These are phyloP conservation scores for Zygotorulaspora mrakii DNA, from an alignment of 1,139 yeast species.

Conservation along the genomic window DNA sequence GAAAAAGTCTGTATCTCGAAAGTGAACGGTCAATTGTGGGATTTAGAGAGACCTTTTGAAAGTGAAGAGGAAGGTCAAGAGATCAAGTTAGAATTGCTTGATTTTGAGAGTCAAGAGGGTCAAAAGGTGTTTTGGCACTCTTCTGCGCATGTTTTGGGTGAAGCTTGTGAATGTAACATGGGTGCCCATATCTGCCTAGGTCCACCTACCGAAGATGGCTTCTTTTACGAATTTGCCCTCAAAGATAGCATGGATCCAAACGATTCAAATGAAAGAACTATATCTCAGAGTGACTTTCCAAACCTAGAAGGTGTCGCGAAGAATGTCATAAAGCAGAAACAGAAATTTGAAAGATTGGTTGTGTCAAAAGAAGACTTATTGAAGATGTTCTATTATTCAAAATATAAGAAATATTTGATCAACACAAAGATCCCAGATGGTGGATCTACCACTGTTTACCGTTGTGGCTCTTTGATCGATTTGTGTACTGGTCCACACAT, in stretches of 20 bases:
- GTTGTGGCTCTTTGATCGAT: constrained; percentile 97
- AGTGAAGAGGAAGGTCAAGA: constrained; percentile 39
- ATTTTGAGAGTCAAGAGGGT: constrained; percentile 85
- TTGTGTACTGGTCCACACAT: constrained; percentile 98
- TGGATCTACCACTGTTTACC: constrained; percentile 91
- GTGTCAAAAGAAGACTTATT: constrained; percentile 88
- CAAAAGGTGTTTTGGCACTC: constrained; percentile 98
- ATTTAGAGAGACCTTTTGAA: constrained; percentile 91
- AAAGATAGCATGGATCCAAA: constrained; percentile 42
- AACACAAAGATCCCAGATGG: constrained; percentile 92
- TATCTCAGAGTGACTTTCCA: constrained; percentile 78
- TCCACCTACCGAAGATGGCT: constrained; percentile 98
- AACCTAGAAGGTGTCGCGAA: constrained; percentile 84
- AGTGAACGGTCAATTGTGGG: constrained; percentile 91
- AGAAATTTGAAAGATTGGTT: constrained; percentile 89
- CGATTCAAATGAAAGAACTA: constrained; percentile 66
- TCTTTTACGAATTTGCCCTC: constrained; percentile 94
- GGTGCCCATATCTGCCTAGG: constrained; percentile 93
- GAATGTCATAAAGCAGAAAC: constrained; percentile 92
- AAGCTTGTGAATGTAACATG: constrained; percentile 93
- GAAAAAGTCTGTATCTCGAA: constrained; percentile 90
- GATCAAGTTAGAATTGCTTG: constrained; percentile 62
- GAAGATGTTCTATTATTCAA: constrained; percentile 92
- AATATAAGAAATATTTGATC: constrained; percentile 88
- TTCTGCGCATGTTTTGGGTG: constrained; percentile 97